phyloP scores from a whole-genome alignment of 441 rosid genomes.

The Mallotus japonicus region DNA sequence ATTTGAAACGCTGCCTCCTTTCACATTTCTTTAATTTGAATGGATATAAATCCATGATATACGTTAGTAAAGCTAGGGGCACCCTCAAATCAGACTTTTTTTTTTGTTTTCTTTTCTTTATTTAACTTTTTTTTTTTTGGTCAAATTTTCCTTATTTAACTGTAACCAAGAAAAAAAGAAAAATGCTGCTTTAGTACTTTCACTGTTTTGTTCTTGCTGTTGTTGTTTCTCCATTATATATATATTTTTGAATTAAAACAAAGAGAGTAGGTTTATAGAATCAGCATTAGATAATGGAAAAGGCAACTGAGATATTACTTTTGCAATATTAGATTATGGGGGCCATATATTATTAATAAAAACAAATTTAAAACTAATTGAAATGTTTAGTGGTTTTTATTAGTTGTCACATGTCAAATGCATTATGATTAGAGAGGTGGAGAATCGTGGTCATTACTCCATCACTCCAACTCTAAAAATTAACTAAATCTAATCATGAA shows the following conservation, averaged over 20 bases:
- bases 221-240: too few relatives aligned
- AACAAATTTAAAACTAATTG: too few relatives aligned
- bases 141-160: neutral
- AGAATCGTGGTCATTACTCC: neutral
- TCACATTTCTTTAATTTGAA: constrained; percentile 23
- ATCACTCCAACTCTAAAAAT: neutral
- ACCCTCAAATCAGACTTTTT: constrained; percentile 6
- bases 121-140: neutral
- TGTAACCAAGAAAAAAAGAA: neutral
- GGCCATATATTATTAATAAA: too few relatives aligned
- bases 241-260: neutral
- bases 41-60: neutral
- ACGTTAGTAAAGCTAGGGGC: constrained; percentile 21
- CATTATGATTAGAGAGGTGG: neutral
- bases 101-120: too few relatives aligned
- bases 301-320: constrained; percentile 1
- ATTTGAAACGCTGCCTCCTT: neutral
- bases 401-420: neutral
- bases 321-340: neutral
- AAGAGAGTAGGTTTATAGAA: constrained; percentile 17
- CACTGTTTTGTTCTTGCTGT: constrained; percentile 3
- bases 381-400: neutral
- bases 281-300: constrained; percentile 11
- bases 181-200: constrained; percentile 21
- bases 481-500: neutral